These are phyloP conservation scores for Wickerhamiella nectarea DNA, from an alignment of 805 yeast species.

Conservation along the genomic window DNA sequence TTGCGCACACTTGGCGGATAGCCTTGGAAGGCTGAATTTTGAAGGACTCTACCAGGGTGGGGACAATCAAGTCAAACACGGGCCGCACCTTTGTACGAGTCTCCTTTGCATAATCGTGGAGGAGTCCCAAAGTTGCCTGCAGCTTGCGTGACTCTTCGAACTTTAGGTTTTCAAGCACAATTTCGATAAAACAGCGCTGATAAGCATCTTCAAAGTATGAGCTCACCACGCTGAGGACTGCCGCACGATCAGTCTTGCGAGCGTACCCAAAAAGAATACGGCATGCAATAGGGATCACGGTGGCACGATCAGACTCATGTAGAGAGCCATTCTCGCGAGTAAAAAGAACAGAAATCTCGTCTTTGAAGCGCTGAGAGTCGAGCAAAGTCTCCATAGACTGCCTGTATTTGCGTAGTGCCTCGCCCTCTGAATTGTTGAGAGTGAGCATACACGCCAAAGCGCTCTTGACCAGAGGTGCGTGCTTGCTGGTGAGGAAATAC, in stretches of 20 bases:
- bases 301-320: slow-evolving; percentile 44
- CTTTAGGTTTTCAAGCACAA: slow-evolving; percentile 46
- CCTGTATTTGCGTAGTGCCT: slow-evolving; percentile 43
- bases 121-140: slow-evolving; percentile 50
- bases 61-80: slow-evolving; percentile 37
- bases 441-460: slow-evolving; percentile 61
- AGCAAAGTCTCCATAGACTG: slow-evolving; percentile 62
- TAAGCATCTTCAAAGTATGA: slow-evolving; percentile 28
- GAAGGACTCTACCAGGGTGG: slow-evolving; percentile 45
- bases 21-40: slow-evolving; percentile 28
- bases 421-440: slow-evolving; percentile 37
- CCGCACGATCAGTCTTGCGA: slow-evolving; percentile 56
- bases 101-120: slow-evolving; percentile 40
- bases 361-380: slow-evolving; percentile 74
- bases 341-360: slow-evolving; percentile 60
- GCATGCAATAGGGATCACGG: slow-evolving; percentile 56
- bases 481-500: slow-evolving; percentile 46
- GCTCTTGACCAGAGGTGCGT: slow-evolving; percentile 48
- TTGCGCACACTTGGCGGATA: slow-evolving; percentile 56
- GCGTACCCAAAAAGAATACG: slow-evolving; percentile 80
- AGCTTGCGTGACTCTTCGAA: slow-evolving; percentile 20
- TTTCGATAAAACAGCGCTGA: slow-evolving; percentile 43
- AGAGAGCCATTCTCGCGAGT: slow-evolving; percentile 28
- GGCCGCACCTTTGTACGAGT: slow-evolving; percentile 45
- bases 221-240: slow-evolving; percentile 26